phyloP scores from a whole-genome alignment of 2,329 filamentous ascomycete genomes.

The Byssochlamys sp. region DNA sequence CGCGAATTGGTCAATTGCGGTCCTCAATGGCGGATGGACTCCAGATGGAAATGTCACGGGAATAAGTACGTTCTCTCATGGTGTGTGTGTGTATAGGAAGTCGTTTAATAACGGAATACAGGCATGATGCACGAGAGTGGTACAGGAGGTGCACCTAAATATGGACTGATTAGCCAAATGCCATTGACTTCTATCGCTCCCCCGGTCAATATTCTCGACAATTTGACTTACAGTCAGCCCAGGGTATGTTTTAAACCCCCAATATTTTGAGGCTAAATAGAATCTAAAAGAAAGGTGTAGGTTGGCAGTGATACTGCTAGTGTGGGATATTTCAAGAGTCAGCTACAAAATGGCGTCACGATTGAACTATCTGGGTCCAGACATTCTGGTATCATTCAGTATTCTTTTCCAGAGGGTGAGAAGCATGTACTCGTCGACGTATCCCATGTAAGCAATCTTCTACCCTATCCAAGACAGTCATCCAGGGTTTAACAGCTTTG shows the following conservation, averaged over 20 bases:
- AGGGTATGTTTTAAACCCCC: slow-evolving; percentile 38
- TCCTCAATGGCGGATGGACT: slow-evolving; percentile 35
- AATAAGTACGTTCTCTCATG: slow-evolving; percentile 24
- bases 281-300: slow-evolving; percentile 6
- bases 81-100: too few species aligned
- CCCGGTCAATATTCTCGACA: slow-evolving; percentile 33
- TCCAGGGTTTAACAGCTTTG: slow-evolving; percentile 11
- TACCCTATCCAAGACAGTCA: background rate
- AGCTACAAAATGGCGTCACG: slow-evolving; percentile 47
- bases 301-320: slow-evolving; percentile 44
- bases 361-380: slow-evolving; percentile 56
- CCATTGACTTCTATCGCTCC: slow-evolving; percentile 27
- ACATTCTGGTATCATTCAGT: slow-evolving; percentile 55
- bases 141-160: slow-evolving; percentile 36
- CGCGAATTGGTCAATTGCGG: slow-evolving; percentile 26
- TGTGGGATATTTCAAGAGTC: slow-evolving; percentile 57
- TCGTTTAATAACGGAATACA: slow-evolving; percentile 1
- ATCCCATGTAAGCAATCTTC: slow-evolving; percentile 24
- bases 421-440: slow-evolving; percentile 57
- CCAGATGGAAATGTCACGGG: slow-evolving; percentile 44
- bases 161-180: slow-evolving; percentile 27
- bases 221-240: slow-evolving; percentile 43
- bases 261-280: background rate
- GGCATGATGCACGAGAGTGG: slow-evolving; percentile 41
- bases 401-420: slow-evolving; percentile 47